Base-by-base conservation (phyloP, 345 rosid species). In the Bruguiera sexangula region DNA sequence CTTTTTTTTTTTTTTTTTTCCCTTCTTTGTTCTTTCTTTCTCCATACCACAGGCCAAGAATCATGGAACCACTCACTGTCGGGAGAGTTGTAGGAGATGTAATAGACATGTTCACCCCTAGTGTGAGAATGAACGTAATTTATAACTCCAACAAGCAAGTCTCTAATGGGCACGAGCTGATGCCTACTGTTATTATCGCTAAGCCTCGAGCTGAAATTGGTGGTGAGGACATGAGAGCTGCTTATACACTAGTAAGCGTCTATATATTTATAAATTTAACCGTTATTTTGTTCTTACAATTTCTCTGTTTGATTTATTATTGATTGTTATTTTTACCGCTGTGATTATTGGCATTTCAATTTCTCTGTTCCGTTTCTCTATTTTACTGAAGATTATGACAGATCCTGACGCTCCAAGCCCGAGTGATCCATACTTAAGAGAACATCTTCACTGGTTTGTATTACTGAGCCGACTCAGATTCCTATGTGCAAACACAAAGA, bases 381-480 rank as follows among this genome's bases (percentile, higher is more conserved):
- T 69, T 3, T 68, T 9, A 60, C 60, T 26, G 62, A 74, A 93
- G 96, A 82, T 94, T 68, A 82, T 91, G 98, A 85, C 86, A 16
- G 97, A 94, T 81, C 98, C 98, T 1, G 98, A 94, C 79, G 92
- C 94, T 59, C 98, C 98, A 64, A 88, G 97, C 79, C 98, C 97
- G 52, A 91, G 97, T 62, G 89, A 89, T 75, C 96, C 98, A 15
- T 67, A 72, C 79, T 61, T 91, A 71, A 85, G 89, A 75, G 98
- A 94, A 63, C 90, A 91, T 79, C 82, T 94, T 34, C 97, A 89
- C 76, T 94, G 98, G 97, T 93, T 46, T 10, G 69, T 43, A 61
- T 18, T 67, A 7, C 55, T 56, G 29, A 56, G 10, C 50, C 16
- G 19, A 13, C 50, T 13, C 18, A 13, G 18, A 43, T 15, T 43